Evolutionary conservation across 208 protist genomes (phyloP).

Genomic region (Leishmania lainsoni): DNA sequence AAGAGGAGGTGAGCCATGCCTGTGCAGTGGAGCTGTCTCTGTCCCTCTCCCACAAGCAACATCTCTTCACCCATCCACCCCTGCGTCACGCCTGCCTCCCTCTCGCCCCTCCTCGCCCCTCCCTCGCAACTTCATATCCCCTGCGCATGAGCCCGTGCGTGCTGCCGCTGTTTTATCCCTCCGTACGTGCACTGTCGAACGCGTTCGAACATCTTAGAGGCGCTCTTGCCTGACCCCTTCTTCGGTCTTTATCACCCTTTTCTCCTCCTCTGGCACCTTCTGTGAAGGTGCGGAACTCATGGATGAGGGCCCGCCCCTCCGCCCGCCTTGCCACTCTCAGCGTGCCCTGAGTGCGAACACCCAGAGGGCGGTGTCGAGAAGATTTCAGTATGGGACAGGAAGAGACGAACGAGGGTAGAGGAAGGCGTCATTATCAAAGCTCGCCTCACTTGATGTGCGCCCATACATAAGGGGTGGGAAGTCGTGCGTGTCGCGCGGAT

Average conservation of each 20-base stretch:
- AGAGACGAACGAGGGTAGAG: constrained; percentile 2
- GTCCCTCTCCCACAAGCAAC: neutral
- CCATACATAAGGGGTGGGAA: neutral
- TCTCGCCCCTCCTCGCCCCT: neutral
- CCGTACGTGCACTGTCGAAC: neutral
- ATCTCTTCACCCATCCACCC: neutral
- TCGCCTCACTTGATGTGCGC: neutral
- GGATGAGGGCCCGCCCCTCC: neutral
- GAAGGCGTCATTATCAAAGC: neutral
- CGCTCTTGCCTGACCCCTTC: neutral
- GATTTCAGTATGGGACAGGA: neutral
- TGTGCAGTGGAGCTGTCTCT: neutral
- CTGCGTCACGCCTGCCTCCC: neutral
- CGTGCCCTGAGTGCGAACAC: neutral
- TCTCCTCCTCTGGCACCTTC: neutral
- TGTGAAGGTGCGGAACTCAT: neutral
- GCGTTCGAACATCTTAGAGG: neutral
- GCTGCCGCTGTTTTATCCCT: neutral
- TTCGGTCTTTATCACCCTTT: no score
- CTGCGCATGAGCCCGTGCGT: neutral
- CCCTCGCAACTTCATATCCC: no score
- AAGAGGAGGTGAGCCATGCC: neutral
- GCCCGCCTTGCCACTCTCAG: neutral
- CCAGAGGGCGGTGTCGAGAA: neutral
- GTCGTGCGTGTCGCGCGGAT: neutral